Evolutionary conservation across 495 filamentous ascomycete genomes (phyloP).

Genomic region (Neurospora sp.): DNA sequence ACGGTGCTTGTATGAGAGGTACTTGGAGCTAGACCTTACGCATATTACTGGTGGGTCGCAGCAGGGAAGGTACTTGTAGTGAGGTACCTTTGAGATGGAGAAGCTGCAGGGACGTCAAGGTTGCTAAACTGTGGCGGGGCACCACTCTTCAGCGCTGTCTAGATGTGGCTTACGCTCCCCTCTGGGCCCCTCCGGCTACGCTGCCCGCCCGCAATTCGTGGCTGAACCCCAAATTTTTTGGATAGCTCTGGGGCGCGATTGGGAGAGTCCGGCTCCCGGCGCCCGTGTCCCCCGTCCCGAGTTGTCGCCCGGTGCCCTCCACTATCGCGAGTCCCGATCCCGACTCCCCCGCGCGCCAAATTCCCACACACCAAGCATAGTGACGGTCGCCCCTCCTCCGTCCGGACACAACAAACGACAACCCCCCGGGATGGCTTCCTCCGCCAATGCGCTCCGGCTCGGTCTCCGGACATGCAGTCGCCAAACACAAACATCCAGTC

Average conservation of each 20-base stretch:
- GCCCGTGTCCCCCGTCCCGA: neutral
- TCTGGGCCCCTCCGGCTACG: neutral
- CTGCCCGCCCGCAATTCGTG: neutral
- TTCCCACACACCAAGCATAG: neutral
- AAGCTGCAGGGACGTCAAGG: neutral
- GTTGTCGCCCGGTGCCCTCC: neutral
- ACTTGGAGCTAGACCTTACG: neutral
- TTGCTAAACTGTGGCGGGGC: neutral
- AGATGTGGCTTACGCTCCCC: neutral
- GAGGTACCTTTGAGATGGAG: neutral
- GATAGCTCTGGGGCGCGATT: neutral
- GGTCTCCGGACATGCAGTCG: slow-evolving; percentile 30
- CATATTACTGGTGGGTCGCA: neutral
- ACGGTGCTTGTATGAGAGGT: neutral
- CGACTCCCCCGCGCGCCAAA: neutral
- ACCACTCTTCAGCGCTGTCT: neutral
- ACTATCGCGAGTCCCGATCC: neutral
- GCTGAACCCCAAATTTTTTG: neutral
- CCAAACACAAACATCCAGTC: slow-evolving; percentile 11
- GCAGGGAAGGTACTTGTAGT: neutral
- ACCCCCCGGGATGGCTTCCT: slow-evolving; percentile 36
- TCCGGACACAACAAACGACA: slow-evolving; percentile 3
- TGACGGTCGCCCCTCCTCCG: neutral
- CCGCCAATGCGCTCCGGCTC: slow-evolving; percentile 37
- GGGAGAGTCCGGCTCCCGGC: neutral